Percentiles rank a stretch among this genome's conserved stretches.
phyloP scores from a whole-genome alignment of 2,329 filamentous ascomycete species.

The Fusarium lateritium region DNA sequence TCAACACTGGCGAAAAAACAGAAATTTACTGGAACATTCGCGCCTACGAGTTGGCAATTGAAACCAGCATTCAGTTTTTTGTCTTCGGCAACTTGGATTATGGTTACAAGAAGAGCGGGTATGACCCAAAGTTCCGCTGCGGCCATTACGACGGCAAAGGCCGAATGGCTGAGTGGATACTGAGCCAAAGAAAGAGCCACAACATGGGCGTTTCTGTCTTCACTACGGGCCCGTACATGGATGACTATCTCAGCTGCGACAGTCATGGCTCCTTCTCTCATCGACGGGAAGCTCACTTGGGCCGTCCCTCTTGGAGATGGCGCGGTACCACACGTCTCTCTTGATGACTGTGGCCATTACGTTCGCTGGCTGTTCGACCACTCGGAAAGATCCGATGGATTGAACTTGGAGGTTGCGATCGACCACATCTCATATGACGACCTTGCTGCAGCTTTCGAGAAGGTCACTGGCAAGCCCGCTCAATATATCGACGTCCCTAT shows the following conservation, averaged over 20 bases:
- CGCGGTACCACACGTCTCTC: slow-evolving; percentile 11
- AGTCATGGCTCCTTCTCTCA: neutral
- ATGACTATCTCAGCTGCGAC: slow-evolving; percentile 6
- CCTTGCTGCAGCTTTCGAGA: slow-evolving; percentile 17
- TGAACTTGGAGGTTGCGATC: slow-evolving; percentile 25
- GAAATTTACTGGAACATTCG: slow-evolving; percentile 28
- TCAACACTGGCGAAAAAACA: slow-evolving; percentile 34
- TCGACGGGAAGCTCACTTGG: slow-evolving; percentile 31
- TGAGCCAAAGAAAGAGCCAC: slow-evolving; percentile 50
- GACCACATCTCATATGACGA: slow-evolving; percentile 21
- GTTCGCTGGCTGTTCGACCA: slow-evolving; percentile 29
- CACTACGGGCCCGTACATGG: slow-evolving; percentile 28
- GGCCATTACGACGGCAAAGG: slow-evolving; percentile 67
- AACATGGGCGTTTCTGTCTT: slow-evolving; percentile 13
- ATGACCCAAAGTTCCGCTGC: slow-evolving; percentile 60
- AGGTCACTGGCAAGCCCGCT: slow-evolving; percentile 25
- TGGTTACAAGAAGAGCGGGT: slow-evolving; percentile 62
- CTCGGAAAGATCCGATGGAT: neutral
- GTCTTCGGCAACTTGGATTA: slow-evolving; percentile 67
- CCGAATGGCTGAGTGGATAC: slow-evolving; percentile 61
- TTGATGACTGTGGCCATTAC: slow-evolving; percentile 36
- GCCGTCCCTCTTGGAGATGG: slow-evolving; percentile 17
- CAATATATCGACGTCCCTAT: slow-evolving; percentile 13
- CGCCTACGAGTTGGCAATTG: slow-evolving; percentile 17
- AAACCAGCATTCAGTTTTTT: slow-evolving; percentile 55